Evolutionary conservation across 139 green algal species (phyloP).

Genomic region (Picochlorum sp.): DNA sequence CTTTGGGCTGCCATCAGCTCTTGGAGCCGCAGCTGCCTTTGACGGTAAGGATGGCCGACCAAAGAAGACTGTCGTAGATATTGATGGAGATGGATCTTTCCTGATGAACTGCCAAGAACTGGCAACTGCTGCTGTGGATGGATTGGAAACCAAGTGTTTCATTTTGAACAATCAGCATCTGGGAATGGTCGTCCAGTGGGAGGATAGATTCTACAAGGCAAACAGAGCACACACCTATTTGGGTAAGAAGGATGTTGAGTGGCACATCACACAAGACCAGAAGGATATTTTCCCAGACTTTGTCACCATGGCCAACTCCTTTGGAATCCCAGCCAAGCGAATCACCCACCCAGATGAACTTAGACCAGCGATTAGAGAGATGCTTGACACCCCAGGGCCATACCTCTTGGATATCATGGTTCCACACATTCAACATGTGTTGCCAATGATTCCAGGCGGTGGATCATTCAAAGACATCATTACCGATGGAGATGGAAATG

Average conservation of each 20-base stretch:
- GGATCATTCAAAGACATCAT: slow-evolving; percentile 96
- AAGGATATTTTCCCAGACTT: slow-evolving; percentile 98
- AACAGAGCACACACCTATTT: slow-evolving; percentile 99
- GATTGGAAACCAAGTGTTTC: slow-evolving; percentile 91
- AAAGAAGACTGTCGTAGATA: slow-evolving; percentile 82
- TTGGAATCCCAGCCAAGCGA: slow-evolving; percentile 61
- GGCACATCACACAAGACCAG: slow-evolving; percentile 50
- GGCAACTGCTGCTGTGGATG: slow-evolving; percentile 85
- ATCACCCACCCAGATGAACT: slow-evolving; percentile 61
- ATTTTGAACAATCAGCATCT: slow-evolving; percentile 99
- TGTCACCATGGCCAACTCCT: slow-evolving; percentile 75
- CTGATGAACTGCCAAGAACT: slow-evolving; percentile 98
- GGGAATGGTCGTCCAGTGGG: slow-evolving; percentile 98
- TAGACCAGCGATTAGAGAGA: slow-evolving; percentile 54
- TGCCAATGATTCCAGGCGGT: slow-evolving; percentile 98
- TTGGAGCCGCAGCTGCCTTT: slow-evolving; percentile 82
- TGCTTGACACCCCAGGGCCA: slow-evolving; percentile 88
- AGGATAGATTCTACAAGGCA: slow-evolving; percentile 99
- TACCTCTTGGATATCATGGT: slow-evolving; percentile 99
- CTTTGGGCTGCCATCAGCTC: slow-evolving; percentile 91
- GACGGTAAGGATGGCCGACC: slow-evolving; percentile 60
- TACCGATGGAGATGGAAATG: slow-evolving; percentile 69
- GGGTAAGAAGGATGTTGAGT: slow-evolving; percentile 62
- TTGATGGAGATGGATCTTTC: slow-evolving; percentile 97
- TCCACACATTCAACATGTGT: slow-evolving; percentile 96